Percentiles rank a stretch among this genome's conserved stretches.
phyloP scores from a whole-genome alignment of 2,329 filamentous ascomycete species.

The Lachnellula hyalina region DNA sequence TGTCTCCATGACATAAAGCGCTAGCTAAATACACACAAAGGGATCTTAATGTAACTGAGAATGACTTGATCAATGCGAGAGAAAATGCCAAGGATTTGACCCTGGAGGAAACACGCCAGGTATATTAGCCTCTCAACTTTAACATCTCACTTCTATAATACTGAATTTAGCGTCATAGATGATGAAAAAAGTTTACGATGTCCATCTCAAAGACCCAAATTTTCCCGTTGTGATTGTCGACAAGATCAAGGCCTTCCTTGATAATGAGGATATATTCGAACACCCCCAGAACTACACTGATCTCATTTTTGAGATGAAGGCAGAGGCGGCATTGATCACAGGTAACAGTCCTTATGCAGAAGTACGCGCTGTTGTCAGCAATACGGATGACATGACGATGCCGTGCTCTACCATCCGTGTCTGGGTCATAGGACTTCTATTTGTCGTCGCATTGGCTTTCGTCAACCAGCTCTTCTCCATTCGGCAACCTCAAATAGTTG shows the following conservation, averaged over 20 bases:
- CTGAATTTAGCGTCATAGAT: slow-evolving; percentile 18
- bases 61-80: slow-evolving; percentile 42
- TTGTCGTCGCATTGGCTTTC: slow-evolving; percentile 10
- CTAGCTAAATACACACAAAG: background rate
- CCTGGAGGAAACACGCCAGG: slow-evolving; percentile 39
- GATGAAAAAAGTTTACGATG: slow-evolving; percentile 36
- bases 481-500: slow-evolving; percentile 15
- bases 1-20: background rate
- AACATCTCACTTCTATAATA: slow-evolving; percentile 3
- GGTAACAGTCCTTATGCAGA: slow-evolving; percentile 56
- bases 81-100: slow-evolving; percentile 37
- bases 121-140: slow-evolving; percentile 5
- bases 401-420: slow-evolving; percentile 61
- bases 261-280: slow-evolving; percentile 39
- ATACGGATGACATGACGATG: slow-evolving; percentile 54
- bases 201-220: slow-evolving; percentile 43
- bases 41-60: slow-evolving; percentile 40
- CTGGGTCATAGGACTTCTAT: slow-evolving; percentile 53
- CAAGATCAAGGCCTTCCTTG: slow-evolving; percentile 38
- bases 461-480: slow-evolving; percentile 20
- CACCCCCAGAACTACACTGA: slow-evolving; percentile 43
- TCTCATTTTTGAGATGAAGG: slow-evolving; percentile 49
- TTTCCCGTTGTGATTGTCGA: slow-evolving; percentile 39
- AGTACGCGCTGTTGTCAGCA: slow-evolving; percentile 49
- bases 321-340: slow-evolving; percentile 49